Base-by-base conservation (phyloP, 495 filamentous ascomycete species). In the Penicillium steckii region DNA sequence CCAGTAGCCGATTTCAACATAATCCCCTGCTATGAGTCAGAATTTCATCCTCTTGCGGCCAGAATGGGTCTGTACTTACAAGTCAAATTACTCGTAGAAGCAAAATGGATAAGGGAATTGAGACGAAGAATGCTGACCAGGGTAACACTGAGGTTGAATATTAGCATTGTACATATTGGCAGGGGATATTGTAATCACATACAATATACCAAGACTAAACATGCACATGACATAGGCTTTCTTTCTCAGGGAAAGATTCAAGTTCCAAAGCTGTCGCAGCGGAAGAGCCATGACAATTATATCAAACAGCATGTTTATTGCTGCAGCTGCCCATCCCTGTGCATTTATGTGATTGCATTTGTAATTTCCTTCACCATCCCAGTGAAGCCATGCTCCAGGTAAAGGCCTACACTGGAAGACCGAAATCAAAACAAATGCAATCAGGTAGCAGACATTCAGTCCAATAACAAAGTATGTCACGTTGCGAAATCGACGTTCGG, bases 221-320 rank as follows among this genome's bases (percentile, higher is more conserved):
- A 72, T 73, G 55, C 55, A 55, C 48, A 73, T 61, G 12, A 73
- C 59, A 23, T 57, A 60, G 8, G 35, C 15, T 54, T 74, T 75
- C 50, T 66, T 69, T 19, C 50, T 50, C 17, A 48, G 10, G 9
- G 60, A 62, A 23, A 74, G 61, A 23, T 65, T 66, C 3, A 74
- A 48, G 17, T 61, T 44, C 35, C 60, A 60, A 4, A 75, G 58
- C 44, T 73, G 59, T 15, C 45, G 56, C 10, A 75, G 40, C 13
- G 71, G 69, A 40, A 86, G 59, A 1, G 64, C 43, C 56, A 84
- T 65, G 41, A 78, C 73, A 42, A 69, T 57, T 0, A 76, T 38
- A 50, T 84, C 80, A 1, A 80, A 59, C 3, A 70, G 42, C 27
- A 84, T 74, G 44, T 75, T 78, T 46, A 82, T 55, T 8, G 50